Base-by-base conservation (phyloP, 345 rosid genomes). In the Lumnitzera littorea region DNA sequence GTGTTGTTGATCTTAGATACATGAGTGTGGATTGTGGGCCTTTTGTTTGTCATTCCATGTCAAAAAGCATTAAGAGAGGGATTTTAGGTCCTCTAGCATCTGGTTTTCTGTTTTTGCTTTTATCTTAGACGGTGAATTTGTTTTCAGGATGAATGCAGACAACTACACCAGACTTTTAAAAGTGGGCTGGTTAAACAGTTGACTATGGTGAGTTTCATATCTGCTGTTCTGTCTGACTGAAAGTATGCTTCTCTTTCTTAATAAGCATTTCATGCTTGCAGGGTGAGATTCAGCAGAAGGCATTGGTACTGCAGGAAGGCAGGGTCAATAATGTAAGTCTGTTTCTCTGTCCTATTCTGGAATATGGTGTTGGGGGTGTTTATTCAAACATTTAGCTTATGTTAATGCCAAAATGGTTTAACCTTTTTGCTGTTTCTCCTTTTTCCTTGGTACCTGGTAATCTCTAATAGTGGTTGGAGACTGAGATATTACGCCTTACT, bases 71-170 rank as follows among this genome's bases (percentile, higher is more conserved):
- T 36, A 36, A 36, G 43, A 36, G 43, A 9, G 43, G 43, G 31
- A 27, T 27, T 36, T 36, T 36, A 36, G 43, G 43, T 36, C 10
- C 43, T 36, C 43, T 2, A 9, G 43, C 43, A 36, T 36, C 43
- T 36, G 9, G 43, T 36, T 36, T 50, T 16, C 20, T 14, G 31
- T 14, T 4, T 1, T 12, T 43, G 11, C 50, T 31, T 36, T 8
- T 20, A 29, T 52, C 24, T 62, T 24, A 24, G 36, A 49, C 50
- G 47, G 55, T 60, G 31, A 43, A 17, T 58, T 16, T 53, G 48
- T 16, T 75, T 67, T 57, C 81, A 94, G 99, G 95, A 86, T 50
- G 99, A 94, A 74, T 94, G 99, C 80, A 76, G 70, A 62, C 72
- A 71, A 62, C 62, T 94, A 57, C 68, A 77, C 49, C 82, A 83